Percentiles rank a stretch among this genome's conserved stretches.
Evolutionary conservation across 768 basidiomycete genomes (phyloP).

Genomic region (Rubroboletus satanas): DNA sequence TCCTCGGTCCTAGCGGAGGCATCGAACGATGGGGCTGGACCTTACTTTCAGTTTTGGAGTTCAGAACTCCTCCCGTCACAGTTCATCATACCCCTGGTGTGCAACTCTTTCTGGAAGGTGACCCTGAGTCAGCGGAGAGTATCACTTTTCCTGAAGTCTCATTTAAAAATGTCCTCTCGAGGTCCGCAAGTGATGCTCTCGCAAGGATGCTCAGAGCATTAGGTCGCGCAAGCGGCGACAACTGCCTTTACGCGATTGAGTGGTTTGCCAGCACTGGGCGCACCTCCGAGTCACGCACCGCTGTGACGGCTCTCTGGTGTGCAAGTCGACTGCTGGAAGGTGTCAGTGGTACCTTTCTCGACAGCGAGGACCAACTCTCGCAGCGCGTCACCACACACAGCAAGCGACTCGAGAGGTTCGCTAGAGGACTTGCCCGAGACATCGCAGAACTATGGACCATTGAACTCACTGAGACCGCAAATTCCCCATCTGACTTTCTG

Average conservation of each 20-base stretch:
- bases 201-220: conserved; percentile 70
- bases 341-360: conserved; percentile 46
- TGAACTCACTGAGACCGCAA: conserved; percentile 30
- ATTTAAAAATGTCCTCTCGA: conserved; percentile 54
- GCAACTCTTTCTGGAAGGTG: conserved; percentile 54
- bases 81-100: conserved; percentile 46
- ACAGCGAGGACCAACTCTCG: conserved; percentile 15
- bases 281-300: conserved; percentile 40
- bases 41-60: conserved; percentile 76
- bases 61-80: conserved; percentile 51
- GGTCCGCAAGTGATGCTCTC: conserved; percentile 50
- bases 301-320: conserved; percentile 81
- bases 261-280: conserved; percentile 67
- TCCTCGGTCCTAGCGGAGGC: conserved; percentile 78
- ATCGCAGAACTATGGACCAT: conserved; percentile 73
- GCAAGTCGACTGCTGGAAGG: conserved; percentile 76
- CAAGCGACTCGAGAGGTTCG: conserved; percentile 59
- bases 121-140: conserved; percentile 34
- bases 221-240: conserved; percentile 65
- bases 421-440: conserved; percentile 56
- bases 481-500: conserved; percentile 12
- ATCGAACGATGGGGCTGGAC: conserved; percentile 93
- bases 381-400: conserved; percentile 22
- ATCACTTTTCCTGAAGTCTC: conserved; percentile 54
- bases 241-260: conserved; percentile 72